phyloP scores from a whole-genome alignment of 169 alveolate genomes.

The Theileria annulata region DNA sequence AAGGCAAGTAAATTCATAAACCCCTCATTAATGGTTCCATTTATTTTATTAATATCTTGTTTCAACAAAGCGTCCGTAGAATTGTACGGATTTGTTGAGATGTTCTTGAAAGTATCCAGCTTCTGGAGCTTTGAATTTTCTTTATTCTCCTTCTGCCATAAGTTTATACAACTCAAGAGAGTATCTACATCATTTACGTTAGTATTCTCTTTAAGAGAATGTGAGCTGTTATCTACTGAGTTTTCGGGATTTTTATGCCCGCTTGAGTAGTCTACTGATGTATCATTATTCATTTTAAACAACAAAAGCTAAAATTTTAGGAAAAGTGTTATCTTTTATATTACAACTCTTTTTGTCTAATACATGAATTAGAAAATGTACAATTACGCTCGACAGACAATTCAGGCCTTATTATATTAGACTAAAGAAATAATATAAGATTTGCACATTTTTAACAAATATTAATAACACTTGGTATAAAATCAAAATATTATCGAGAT shows the following conservation, averaged over 20 bases:
- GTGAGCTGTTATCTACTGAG: not conserved
- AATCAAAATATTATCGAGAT: conserved; percentile 15
- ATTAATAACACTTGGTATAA: not conserved
- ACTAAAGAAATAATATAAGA: not conserved
- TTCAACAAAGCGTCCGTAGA: not conserved
- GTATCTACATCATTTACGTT: conserved; percentile 32
- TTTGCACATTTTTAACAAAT: not conserved
- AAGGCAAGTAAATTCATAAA: not conserved
- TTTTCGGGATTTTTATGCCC: not conserved
- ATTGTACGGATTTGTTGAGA: not conserved
- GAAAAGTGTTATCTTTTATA: not conserved
- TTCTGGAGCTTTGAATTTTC: conserved; percentile 1
- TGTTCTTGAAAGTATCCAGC: not conserved
- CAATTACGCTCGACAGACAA: not conserved
- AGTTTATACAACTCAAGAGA: conserved; percentile 21
- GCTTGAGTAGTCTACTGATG: not conserved
- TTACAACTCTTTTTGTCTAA: not conserved
- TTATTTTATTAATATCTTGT: not conserved
- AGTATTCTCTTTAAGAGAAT: not conserved
- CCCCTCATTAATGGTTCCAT: not conserved
- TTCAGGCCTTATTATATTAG: not conserved
- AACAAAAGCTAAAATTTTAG: not conserved
- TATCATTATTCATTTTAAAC: conserved; percentile 13
- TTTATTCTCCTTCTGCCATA: conserved; percentile 31
- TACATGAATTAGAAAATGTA: not conserved